A percentile compares a stretch with the other conserved stretches of the same genome.
These are phyloP conservation scores for Pneumocystis carinii DNA, from an alignment of 1,139 yeast species.

Conservation along the genomic window DNA sequence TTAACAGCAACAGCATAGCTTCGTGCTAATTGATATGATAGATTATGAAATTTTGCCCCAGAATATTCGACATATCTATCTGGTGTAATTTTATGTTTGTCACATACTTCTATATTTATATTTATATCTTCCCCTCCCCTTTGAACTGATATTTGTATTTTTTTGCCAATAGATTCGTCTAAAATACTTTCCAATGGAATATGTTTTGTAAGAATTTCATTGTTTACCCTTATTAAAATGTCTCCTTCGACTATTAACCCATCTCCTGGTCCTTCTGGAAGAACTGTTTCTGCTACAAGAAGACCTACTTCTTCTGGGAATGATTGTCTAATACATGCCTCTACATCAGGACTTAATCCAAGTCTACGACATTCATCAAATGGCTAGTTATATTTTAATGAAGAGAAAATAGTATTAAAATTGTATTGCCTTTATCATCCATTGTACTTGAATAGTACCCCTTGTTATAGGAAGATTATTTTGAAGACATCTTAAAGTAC, in stretches of 20 bases:
- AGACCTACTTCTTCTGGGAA: conserved; percentile 72
- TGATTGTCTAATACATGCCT: conserved; percentile 46
- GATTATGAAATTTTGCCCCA: conserved; percentile 73
- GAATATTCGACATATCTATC: conserved; percentile 64
- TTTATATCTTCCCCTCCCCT: conserved; percentile 53
- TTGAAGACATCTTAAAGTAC: conserved; percentile 69
- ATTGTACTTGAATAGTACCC: conserved; percentile 83
- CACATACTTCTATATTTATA: conserved; percentile 45
- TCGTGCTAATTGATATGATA: conserved; percentile 81
- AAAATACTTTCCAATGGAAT: conserved; percentile 72
- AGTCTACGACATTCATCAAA: conserved; percentile 81
- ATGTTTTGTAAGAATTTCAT: conserved; percentile 42
- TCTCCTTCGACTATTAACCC: conserved; percentile 70
- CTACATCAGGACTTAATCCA: conserved; percentile 67
- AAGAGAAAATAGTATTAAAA: not conserved
- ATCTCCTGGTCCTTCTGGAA: conserved; percentile 83
- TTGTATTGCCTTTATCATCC: conserved; percentile 36
- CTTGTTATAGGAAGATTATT: conserved; percentile 43
- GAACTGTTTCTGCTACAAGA: conserved; percentile 65
- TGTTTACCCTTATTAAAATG: conserved; percentile 60
- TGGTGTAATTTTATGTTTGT: conserved; percentile 73
- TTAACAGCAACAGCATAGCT: conserved; percentile 66
- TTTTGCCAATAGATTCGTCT: conserved; percentile 53
- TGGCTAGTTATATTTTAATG: conserved; percentile 31
- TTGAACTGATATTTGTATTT: conserved; percentile 47